Conservation (phyloP, 768 basidiomycete genomes). For the Lactarius evosmus region DNA sequence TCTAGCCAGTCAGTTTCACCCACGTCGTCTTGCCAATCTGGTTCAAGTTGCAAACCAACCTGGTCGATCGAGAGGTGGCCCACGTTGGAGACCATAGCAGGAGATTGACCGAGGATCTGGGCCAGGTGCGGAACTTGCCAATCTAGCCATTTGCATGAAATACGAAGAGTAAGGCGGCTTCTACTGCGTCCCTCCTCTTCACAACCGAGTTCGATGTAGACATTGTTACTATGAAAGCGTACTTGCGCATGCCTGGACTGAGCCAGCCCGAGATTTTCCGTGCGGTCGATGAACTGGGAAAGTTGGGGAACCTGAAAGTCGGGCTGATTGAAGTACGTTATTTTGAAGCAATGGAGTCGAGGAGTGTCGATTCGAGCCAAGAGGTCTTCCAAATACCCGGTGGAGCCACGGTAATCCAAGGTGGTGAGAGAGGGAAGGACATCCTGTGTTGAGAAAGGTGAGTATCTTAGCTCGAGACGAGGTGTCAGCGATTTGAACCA, state of each 20-base stretch:
- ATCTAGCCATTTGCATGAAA: background rate
- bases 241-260: background rate
- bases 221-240: background rate
- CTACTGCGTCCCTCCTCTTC: background rate
- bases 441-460: background rate
- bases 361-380: background rate
- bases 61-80: background rate
- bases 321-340: background rate
- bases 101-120: background rate
- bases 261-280: background rate
- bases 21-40: background rate
- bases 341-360: background rate
- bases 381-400: background rate
- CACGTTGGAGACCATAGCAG: background rate
- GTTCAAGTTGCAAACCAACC: background rate
- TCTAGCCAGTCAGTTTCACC: background rate
- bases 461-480: background rate
- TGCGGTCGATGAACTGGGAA: background rate
- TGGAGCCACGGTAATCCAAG: conserved; percentile 8
- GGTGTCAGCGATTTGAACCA: background rate
- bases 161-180: background rate
- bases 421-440: background rate
- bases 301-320: background rate
- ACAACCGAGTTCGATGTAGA: background rate
- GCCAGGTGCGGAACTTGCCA: conserved; percentile 12